A percentile compares a stretch with the other conserved stretches of the same genome.
phyloP scores from a whole-genome alignment of 2,329 filamentous ascomycete species.

The Aspergillus jensenii region DNA sequence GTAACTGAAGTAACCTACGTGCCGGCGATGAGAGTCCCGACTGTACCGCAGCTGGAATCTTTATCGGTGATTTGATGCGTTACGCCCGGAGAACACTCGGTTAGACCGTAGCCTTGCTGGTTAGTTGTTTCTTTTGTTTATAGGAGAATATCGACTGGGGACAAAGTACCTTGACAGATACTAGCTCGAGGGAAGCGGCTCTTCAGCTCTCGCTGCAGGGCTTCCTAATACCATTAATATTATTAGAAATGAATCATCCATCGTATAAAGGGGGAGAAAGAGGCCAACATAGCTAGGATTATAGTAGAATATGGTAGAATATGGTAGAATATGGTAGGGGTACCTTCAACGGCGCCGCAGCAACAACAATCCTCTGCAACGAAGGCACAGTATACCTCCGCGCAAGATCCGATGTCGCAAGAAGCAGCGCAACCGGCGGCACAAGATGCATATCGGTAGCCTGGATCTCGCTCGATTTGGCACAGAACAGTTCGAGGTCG shows the following conservation, averaged over 20 bases:
- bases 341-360: slow-evolving; percentile 22
- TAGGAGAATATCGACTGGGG: not conserved
- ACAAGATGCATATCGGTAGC: slow-evolving; percentile 22
- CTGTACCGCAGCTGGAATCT: slow-evolving; percentile 14
- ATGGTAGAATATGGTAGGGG: too few relatives aligned
- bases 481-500: slow-evolving; percentile 18
- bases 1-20: not conserved
- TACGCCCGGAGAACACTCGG: slow-evolving; percentile 16
- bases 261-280: too few relatives aligned
- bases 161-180: slow-evolving; percentile 18
- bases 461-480: slow-evolving; percentile 17
- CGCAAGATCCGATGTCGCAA: slow-evolving; percentile 10
- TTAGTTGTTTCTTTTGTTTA: not conserved
- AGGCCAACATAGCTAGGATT: too few relatives aligned
- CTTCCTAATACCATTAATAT: slow-evolving; percentile 2
- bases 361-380: slow-evolving; percentile 19
- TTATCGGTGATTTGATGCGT: slow-evolving; percentile 20
- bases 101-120: slow-evolving; percentile 18
- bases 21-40: slow-evolving; percentile 20
- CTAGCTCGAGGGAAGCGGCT: slow-evolving; percentile 17
- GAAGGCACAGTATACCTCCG: slow-evolving; percentile 16
- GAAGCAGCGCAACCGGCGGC: slow-evolving; percentile 18
- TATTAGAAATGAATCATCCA: too few relatives aligned
- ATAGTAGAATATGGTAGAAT: too few relatives aligned
- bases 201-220: slow-evolving; percentile 18